Conservation (phyloP, 2,329 filamentous ascomycete species). For the Teratosphaeria epicoccoides region DNA sequence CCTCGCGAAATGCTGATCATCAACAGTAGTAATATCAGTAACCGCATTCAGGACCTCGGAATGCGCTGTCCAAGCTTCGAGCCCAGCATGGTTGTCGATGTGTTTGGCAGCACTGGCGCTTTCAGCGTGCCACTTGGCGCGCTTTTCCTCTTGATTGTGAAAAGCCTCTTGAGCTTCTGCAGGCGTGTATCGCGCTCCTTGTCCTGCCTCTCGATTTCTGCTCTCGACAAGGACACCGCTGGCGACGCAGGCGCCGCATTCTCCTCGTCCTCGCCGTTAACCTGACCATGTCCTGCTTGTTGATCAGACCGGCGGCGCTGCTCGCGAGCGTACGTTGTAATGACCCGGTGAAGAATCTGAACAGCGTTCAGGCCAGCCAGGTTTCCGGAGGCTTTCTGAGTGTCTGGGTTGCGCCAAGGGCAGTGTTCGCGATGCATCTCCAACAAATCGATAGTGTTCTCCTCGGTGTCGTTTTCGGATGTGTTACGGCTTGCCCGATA, state of each 20-base stretch:
- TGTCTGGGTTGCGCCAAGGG: slow-evolving; percentile 26
- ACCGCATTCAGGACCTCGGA: neutral
- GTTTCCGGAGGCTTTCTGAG: slow-evolving; percentile 24
- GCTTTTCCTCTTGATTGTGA: slow-evolving; percentile 22
- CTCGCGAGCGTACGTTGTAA: slow-evolving; percentile 22
- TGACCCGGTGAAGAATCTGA: slow-evolving; percentile 23
- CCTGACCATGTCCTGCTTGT: neutral
- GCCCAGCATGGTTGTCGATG: neutral
- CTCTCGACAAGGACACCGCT: slow-evolving; percentile 13
- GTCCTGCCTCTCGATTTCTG: slow-evolving; percentile 23
- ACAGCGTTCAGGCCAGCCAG: slow-evolving; percentile 23
- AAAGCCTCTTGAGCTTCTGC: slow-evolving; percentile 25
- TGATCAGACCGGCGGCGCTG: slow-evolving; percentile 19
- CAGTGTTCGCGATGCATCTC: slow-evolving; percentile 29
- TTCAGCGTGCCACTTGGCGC: neutral
- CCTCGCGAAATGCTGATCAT: neutral
- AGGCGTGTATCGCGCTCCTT: slow-evolving; percentile 26
- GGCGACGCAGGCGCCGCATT: neutral
- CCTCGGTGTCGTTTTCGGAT: slow-evolving; percentile 24
- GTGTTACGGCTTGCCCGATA: slow-evolving; percentile 15
- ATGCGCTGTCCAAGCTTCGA: neutral
- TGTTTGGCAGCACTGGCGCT: neutral
- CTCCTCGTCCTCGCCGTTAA: slow-evolving; percentile 2
- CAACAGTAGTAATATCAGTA: neutral
- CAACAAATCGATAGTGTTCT: slow-evolving; percentile 19